Base-by-base conservation (phyloP, 768 basidiomycete genomes). In the Naganishia kalamii region DNA sequence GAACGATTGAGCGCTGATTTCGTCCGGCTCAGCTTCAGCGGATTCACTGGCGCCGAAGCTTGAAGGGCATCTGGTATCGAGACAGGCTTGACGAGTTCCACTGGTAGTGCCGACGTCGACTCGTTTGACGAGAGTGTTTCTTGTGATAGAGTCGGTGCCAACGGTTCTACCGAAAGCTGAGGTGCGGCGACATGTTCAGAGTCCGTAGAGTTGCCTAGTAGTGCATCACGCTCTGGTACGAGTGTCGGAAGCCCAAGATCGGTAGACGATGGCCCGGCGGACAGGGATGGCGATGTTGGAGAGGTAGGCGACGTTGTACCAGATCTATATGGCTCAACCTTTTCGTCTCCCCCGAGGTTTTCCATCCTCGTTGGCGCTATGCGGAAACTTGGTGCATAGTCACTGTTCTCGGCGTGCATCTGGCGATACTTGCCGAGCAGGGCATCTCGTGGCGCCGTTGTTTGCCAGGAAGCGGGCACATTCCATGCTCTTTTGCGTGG, bases 401-500 rank as follows among this genome's bases (percentile, higher is more conserved):
- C 60, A 29, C 43, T 48, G 60, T 61, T 61, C 4, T 46, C 32
- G 27, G n/a, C 33, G 21, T 48, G 29, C 43, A 30, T 47, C 25
- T 52, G 41, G n/a, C 63, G 48, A 50, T 59, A 65, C 32, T 54
- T 54, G 21, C 46, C 29, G 11, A 65, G 30, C 19, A 65, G 44
- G 10, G 57, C 43, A 23, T 74, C 71, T 37, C 76, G 50, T 32
- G 70, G 70, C 29, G 70, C 71, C 10, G 74, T 76, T 19, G 70
- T 60, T 54, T 72, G 70, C 76, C 76, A 77, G 1, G 54, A 48
- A 13, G 66, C 62, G 15, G 65, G 69, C 1, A 77, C 72, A 25
- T 72, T 70, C 71, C 72, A 76, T 17, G 61, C 66, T 61, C 69
- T 72, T 68, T 77, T 77, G 35, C 66, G 65, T 12, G 76, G 76